Percentiles rank a stretch among this genome's conserved stretches.
Conservation (phyloP, 2,329 filamentous ascomycete species). For the Bisporella sp. region DNA sequence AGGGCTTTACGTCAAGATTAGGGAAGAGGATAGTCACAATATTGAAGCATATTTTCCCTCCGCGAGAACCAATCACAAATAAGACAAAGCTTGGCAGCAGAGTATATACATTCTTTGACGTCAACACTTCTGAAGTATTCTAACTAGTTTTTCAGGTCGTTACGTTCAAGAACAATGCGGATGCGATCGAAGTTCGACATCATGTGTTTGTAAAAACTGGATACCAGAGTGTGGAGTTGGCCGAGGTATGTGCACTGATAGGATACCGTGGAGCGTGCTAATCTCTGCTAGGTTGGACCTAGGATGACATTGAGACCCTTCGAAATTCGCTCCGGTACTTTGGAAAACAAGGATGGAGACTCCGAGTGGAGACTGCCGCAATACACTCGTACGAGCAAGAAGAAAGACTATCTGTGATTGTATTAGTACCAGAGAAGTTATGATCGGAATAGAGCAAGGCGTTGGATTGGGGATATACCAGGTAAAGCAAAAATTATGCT, state of each 20-base stretch:
- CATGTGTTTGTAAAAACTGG: constrained; percentile 92
- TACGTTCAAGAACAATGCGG: constrained; percentile 90
- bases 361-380: constrained; percentile 95
- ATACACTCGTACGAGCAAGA: constrained; percentile 86
- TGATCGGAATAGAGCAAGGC: background rate
- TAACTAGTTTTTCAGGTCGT: constrained; percentile 46
- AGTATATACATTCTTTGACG: constrained; percentile 23
- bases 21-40: constrained; percentile 83
- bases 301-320: constrained; percentile 97
- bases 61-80: constrained; percentile 66
- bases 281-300: constrained; percentile 56
- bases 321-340: constrained; percentile 82
- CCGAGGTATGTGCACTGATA: constrained; percentile 46
- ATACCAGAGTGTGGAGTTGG: constrained; percentile 81
- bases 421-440: no score
- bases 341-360: constrained; percentile 93
- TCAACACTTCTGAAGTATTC: no score
- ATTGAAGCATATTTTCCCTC: constrained; percentile 89
- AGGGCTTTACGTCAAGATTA: constrained; percentile 78
- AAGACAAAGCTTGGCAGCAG: constrained; percentile 75
- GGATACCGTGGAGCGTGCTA: background rate
- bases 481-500: no score
- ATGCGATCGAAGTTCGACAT: constrained; percentile 87
- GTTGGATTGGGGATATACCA: background rate
- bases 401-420: constrained; percentile 85